Conservation (phyloP, 805 yeast genomes). For the Sugiyamaella floridensis region DNA sequence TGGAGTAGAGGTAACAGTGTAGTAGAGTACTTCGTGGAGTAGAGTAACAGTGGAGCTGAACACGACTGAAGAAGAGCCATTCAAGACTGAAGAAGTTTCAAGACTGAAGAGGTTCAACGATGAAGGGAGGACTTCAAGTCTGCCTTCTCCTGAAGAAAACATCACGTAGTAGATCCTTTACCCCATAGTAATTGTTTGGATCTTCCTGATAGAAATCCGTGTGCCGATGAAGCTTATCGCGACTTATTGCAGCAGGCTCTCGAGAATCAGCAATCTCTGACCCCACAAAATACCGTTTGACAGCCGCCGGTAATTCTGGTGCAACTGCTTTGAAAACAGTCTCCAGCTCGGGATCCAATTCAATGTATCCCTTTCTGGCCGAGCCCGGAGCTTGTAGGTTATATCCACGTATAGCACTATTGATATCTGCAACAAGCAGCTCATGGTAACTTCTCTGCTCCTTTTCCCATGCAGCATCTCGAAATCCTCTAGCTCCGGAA, state of each 20-base stretch:
- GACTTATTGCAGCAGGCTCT: neutral
- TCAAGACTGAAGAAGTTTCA: too few relatives aligned
- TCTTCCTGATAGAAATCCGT: slow-evolving; percentile 19
- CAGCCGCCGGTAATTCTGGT: slow-evolving; percentile 15
- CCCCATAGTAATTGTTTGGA: slow-evolving; percentile 27
- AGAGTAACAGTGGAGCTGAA: too few relatives aligned
- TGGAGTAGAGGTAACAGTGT: too few relatives aligned
- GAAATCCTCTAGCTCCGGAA: neutral
- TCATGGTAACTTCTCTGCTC: slow-evolving; percentile 26
- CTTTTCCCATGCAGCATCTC: slow-evolving; percentile 35
- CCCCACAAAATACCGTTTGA: slow-evolving; percentile 6
- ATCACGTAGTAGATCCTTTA: slow-evolving; percentile 22
- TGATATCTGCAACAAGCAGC: slow-evolving; percentile 35
- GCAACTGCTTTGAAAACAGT: slow-evolving; percentile 34
- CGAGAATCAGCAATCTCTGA: neutral
- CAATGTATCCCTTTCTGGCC: slow-evolving; percentile 50
- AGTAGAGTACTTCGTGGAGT: too few relatives aligned
- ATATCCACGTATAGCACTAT: slow-evolving; percentile 48
- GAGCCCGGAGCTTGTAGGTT: slow-evolving; percentile 58
- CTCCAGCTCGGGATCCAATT: slow-evolving; percentile 39
- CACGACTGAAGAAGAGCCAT: too few relatives aligned
- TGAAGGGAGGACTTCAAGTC: neutral
- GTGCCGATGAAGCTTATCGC: neutral
- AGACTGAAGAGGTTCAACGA: neutral
- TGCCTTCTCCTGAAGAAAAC: slow-evolving; percentile 1